Evolutionary conservation across 164 flowering plant genomes (phyloP).

Genomic region (Taxillus chinensis): DNA sequence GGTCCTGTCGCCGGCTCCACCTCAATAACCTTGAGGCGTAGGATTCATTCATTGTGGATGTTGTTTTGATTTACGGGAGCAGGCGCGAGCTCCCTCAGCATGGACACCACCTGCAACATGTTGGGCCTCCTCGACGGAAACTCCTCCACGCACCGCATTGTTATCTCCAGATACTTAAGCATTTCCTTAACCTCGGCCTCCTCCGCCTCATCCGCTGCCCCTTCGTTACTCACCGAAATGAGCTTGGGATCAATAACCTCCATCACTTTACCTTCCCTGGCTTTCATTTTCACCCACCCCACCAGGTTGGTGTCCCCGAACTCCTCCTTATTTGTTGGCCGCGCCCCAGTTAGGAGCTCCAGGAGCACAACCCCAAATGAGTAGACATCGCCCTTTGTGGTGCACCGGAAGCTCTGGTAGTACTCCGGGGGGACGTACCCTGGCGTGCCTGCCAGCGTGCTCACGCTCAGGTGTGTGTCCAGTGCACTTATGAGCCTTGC

Average conservation of each 20-base stretch:
- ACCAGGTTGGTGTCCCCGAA: constrained; percentile 2
- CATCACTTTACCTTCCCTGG: background rate
- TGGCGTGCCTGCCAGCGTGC: background rate
- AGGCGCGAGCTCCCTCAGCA: background rate
- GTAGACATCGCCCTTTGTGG: constrained; percentile 1
- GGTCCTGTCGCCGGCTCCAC: too few relatives aligned
- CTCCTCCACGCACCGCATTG: background rate
- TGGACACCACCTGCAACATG: background rate
- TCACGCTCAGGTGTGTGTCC: constrained; percentile 7
- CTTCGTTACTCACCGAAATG: background rate
- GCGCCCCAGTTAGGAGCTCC: background rate
- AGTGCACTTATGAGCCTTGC: constrained; percentile 10
- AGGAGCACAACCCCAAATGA: background rate
- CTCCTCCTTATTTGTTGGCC: background rate
- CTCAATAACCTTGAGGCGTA: too few relatives aligned
- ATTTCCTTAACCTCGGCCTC: background rate
- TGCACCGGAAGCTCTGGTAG: constrained; percentile 5
- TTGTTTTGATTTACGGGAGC: too few relatives aligned
- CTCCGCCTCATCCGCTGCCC: background rate
- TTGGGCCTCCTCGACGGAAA: background rate
- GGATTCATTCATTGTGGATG: too few relatives aligned
- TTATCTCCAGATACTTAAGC: background rate
- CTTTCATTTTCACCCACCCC: background rate
- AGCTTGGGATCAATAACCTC: background rate
- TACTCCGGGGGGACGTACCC: constrained; percentile 2